Evolutionary conservation across 2,329 filamentous ascomycete species (phyloP).

Genomic region (Xylariaceae sp.): DNA sequence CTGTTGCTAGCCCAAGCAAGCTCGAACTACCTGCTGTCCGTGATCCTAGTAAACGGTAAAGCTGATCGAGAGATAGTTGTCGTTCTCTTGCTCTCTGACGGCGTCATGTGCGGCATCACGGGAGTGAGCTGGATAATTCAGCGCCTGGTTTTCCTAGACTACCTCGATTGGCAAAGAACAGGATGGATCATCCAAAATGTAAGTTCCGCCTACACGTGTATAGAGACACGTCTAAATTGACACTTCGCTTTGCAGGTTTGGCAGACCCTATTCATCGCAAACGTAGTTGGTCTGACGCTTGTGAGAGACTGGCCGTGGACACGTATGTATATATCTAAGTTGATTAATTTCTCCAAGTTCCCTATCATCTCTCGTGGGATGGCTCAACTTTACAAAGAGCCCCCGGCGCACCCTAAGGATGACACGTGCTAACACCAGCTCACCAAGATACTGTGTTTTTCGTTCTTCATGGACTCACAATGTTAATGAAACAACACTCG

Average conservation of each 20-base stretch:
- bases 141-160: slow-evolving; percentile 58
- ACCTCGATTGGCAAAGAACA: slow-evolving; percentile 65
- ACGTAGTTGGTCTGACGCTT: slow-evolving; percentile 66
- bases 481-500: slow-evolving; percentile 84
- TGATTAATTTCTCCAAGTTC: neutral
- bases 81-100: slow-evolving; percentile 65
- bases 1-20: neutral
- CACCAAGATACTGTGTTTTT: slow-evolving; percentile 50
- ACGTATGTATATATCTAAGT: slow-evolving; percentile 37
- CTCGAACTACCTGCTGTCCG: neutral
- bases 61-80: slow-evolving; percentile 41
- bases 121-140: slow-evolving; percentile 69
- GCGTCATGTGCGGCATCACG: slow-evolving; percentile 67
- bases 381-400: neutral
- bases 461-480: slow-evolving; percentile 71
- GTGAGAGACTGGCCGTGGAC: slow-evolving; percentile 81
- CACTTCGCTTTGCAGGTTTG: slow-evolving; percentile 52
- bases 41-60: too few species aligned
- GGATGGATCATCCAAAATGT: slow-evolving; percentile 77
- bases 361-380: neutral
- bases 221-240: neutral
- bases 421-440: slow-evolving; percentile 1
- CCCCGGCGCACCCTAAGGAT: neutral
- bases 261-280: slow-evolving; percentile 66
- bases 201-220: slow-evolving; percentile 26